Conservation (phyloP, 139 green algal species). For the Microglena sp. region DNA sequence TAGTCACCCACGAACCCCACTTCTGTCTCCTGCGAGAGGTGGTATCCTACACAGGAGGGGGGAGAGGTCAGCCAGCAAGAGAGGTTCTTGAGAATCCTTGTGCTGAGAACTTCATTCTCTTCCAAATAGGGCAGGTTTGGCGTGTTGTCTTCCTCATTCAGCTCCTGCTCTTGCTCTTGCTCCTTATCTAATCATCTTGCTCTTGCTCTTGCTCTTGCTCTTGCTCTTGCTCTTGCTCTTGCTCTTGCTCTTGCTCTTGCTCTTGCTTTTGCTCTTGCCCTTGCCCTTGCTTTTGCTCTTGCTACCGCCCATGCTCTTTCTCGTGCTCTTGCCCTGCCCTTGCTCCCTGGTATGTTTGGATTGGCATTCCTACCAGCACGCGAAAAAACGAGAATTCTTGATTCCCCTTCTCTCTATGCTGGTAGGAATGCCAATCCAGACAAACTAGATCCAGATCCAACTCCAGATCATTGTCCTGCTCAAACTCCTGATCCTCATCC, state of each 20-base stretch:
- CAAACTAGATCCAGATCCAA: slow-evolving; percentile 5
- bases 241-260: too few relatives aligned
- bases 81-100: slow-evolving; percentile 82
- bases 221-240: too few relatives aligned
- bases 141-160: not conserved
- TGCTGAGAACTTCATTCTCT: slow-evolving; percentile 85
- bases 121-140: slow-evolving; percentile 67
- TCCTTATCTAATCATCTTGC: not conserved
- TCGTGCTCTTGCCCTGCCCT: too few relatives aligned
- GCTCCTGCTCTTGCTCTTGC: not conserved
- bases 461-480: too few relatives aligned
- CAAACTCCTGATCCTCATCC: too few relatives aligned
- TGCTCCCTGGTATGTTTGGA: too few relatives aligned
- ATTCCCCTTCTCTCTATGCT: not conserved
- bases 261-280: too few relatives aligned
- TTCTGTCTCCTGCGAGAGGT: slow-evolving; percentile 90
- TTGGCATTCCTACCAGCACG: too few relatives aligned
- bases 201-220: too few relatives aligned
- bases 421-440: not conserved
- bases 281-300: too few relatives aligned
- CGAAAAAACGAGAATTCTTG: not conserved
- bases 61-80: slow-evolving; percentile 64
- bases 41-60: slow-evolving; percentile 50
- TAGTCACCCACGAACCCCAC: slow-evolving; percentile 93
- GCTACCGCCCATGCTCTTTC: not conserved